Evolutionary conservation across 768 basidiomycete genomes (phyloP).

Genomic region (Exsudoporus frostii): DNA sequence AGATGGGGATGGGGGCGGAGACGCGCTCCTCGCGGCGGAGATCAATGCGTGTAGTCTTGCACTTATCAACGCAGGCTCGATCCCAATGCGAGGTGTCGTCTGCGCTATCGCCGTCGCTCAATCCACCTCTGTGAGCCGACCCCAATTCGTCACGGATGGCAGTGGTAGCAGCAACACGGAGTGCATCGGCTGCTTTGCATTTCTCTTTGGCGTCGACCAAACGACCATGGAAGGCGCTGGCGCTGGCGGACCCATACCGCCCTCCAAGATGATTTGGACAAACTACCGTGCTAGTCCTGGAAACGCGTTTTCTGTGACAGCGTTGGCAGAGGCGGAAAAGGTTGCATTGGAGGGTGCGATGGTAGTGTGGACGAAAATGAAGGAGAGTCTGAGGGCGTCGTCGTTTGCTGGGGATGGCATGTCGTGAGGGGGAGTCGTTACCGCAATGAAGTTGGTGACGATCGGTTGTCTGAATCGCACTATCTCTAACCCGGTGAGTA

Average conservation of each 20-base stretch:
- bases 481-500: background rate
- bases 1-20: conserved; percentile 26
- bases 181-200: conserved; percentile 67
- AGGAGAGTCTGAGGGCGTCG: conserved; percentile 35
- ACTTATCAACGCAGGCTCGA: conserved; percentile 62
- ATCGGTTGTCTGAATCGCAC: background rate
- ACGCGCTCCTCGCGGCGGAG: conserved; percentile 55
- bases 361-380: conserved; percentile 48
- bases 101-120: conserved; percentile 62
- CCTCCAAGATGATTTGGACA: conserved; percentile 29
- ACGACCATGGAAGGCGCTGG: background rate
- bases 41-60: conserved; percentile 72
- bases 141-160: conserved; percentile 46
- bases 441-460: background rate
- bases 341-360: conserved; percentile 47
- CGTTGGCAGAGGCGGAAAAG: conserved; percentile 44
- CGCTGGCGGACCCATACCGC: conserved; percentile 7
- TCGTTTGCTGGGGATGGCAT: conserved; percentile 27
- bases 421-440: conserved; percentile 34
- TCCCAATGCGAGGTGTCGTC: conserved; percentile 74
- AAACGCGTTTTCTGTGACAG: conserved; percentile 36
- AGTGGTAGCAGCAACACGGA: conserved; percentile 24
- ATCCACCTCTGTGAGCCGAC: conserved; percentile 6
- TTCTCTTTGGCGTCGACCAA: conserved; percentile 40
- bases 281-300: conserved; percentile 18